phyloP scores from a whole-genome alignment of 2,329 filamentous ascomycete genomes.

The Fusarium anthophilum region DNA sequence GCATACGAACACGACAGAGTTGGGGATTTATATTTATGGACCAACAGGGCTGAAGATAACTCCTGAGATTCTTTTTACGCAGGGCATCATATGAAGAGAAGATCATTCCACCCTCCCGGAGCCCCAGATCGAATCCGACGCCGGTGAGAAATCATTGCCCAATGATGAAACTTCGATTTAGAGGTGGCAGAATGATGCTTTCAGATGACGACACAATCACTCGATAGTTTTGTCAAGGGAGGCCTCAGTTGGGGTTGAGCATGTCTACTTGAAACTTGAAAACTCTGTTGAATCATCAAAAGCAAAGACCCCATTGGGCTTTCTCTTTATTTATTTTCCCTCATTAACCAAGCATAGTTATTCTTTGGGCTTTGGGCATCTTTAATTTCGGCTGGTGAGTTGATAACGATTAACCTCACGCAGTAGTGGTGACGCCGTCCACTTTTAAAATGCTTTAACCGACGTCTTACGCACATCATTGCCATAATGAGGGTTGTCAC shows the following conservation, averaged over 20 bases:
- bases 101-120: neutral
- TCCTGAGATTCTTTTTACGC: neutral
- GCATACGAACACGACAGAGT: neutral
- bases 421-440: constrained; percentile 23
- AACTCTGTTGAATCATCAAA: neutral
- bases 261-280: neutral
- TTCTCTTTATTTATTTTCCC: neutral
- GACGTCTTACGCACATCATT: constrained; percentile 27
- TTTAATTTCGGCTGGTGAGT: constrained; percentile 13
- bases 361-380: constrained; percentile 7
- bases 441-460: constrained; percentile 31
- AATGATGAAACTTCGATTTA: constrained; percentile 18
- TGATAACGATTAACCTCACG: constrained; percentile 26
- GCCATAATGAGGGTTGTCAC: constrained; percentile 10
- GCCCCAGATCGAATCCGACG: constrained; percentile 1
- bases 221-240: constrained; percentile 18
- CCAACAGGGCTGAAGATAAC: neutral
- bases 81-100: neutral
- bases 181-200: constrained; percentile 14
- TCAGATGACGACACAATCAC: constrained; percentile 30
- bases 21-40: neutral
- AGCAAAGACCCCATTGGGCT: neutral
- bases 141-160: constrained; percentile 2
- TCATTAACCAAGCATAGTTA: neutral
- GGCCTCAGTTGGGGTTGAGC: neutral